These are phyloP conservation scores for Prinsepia uniflora DNA, from an alignment of 306 rosid species.

Conservation along the genomic window DNA sequence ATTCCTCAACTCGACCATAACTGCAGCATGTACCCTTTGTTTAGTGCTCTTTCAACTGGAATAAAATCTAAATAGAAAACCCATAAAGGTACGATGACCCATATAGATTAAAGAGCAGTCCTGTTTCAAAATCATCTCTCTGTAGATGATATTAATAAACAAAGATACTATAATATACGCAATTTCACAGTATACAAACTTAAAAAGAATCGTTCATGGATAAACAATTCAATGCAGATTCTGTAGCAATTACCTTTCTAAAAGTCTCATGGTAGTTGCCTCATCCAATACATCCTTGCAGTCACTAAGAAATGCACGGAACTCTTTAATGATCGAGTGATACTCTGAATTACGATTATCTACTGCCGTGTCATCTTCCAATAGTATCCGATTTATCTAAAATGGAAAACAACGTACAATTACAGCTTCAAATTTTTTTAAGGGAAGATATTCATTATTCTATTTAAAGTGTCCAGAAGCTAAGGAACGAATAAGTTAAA, in stretches of 20 bases:
- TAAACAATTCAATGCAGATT: conserved; percentile 21
- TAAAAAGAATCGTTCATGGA: background rate
- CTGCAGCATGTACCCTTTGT: conserved; percentile 46
- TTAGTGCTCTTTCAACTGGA: conserved; percentile 19
- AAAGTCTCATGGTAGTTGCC: conserved; percentile 86
- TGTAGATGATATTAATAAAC: background rate
- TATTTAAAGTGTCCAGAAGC: background rate
- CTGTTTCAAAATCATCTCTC: background rate
- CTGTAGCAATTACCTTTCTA: conserved; percentile 62
- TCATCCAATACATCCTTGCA: conserved; percentile 91
- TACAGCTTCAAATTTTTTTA: conserved; percentile 3
- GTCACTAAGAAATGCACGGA: conserved; percentile 93
- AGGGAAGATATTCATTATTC: conserved; percentile 7
- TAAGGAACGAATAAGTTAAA: background rate
- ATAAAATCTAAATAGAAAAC: conserved; percentile 19
- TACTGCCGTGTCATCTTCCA: conserved; percentile 84
- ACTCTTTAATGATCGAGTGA: conserved; percentile 72
- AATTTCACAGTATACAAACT: background rate
- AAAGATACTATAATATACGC: background rate
- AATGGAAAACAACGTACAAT: conserved; percentile 18
- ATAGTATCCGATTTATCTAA: conserved; percentile 83
- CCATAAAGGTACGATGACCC: background rate
- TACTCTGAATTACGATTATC: conserved; percentile 67
- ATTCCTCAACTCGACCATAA: conserved; percentile 91
- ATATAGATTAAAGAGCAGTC: background rate